Base-by-base conservation (phyloP, 306 rosid species). In the Dryas alaskensis region DNA sequence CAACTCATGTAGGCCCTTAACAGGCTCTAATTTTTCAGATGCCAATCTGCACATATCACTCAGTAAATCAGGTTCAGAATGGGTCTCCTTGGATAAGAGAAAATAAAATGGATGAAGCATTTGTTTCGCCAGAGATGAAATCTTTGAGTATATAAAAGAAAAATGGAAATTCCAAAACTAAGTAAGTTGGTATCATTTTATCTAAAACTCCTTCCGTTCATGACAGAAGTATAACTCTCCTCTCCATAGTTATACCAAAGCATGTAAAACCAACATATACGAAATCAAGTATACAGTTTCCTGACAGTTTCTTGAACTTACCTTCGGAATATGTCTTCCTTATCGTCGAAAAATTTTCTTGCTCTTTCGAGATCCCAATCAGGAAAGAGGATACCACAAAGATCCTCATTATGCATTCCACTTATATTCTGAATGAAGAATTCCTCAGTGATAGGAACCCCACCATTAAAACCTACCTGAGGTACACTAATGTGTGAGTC, bases 401-500 rank as follows among this genome's bases (percentile, higher is more conserved):
- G 81, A 46, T 80, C 67, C 31, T 80, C 87, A 47, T 86, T 86
- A 60, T 83, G 85, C 55, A 14, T 78, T 27, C 87, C 87, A 68
- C 81, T 80, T 46, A 80, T 80, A 40, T 75, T 80, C 22, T 83
- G 51, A n/a, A 70, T 39, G 47, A 77, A 86, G 73, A 80, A 86
- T 16, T 86, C 83, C 48, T 80, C 89, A 69, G 72, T 72, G 12
- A 86, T 83, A n/a, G 87, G 83, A 48, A 75, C 40, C 16, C 89
- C 85, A 67, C 81, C 79, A 68, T 86, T 77, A 73, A 78, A 83
- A 31, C 83, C 89, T 57, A 82, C 68, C 87, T 85, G 79, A 22
- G 66, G 5, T 27, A 31, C 43, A 74, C 53, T 25, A 7, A 5
- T 17, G 42, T 11, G 48, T 67, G 52, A 69, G 76, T 58, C 45